Evolutionary conservation across 139 green algal genomes (phyloP), one percentile per base, ranked within the genome.

Genomic region (Micractinium sp.): DNA sequence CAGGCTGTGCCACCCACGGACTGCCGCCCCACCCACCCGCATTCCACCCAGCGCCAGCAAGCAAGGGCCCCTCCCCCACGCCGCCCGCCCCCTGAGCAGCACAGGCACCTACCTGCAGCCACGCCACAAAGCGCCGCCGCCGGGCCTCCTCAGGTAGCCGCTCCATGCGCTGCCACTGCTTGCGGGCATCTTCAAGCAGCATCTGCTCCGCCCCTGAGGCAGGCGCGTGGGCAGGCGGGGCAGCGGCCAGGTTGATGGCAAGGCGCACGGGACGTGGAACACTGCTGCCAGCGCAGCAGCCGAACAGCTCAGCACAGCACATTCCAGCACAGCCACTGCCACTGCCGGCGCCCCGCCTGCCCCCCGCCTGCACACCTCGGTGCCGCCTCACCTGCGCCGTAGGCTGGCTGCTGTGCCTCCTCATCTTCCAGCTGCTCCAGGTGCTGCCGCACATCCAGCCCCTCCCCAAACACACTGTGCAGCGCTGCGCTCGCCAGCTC

Each of bases 401-500:
- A 12, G 53, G n/a, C 74, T 9, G 27, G n/a, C 76, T 22, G 20
- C 66, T 74, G n/a, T 41, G 1, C 53, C 76, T 81, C 33, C 61
- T 81, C 81, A 3, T 88, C 82, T n/a, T 85, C 82, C 69, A 85
- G 76, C 71, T 85, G 85, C 61, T 89, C 86, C 29, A 90, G 23
- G 81, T 90, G 69, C 66, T 84, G 25, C 27, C 53, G 63, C 74
- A 94, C 41, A 25, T 86, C 66, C 25, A 93, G 53, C 0, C 83
- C 83, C 22, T 93, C 79, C 3, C 93, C 93, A 89, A 95, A 95
- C 38, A 93, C 81, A 9, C 15, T 41, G 25, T 81, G 41, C 75
- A 95, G 27, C 3, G 90, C 91, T 27, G 67, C 74, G 3, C 31
- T 33, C 20, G 85, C 77, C 39, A 89, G 81, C 33, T 89, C 85